Base-by-base conservation (phyloP, 164 flowering plant genomes). In the Echeveria elegans region DNA sequence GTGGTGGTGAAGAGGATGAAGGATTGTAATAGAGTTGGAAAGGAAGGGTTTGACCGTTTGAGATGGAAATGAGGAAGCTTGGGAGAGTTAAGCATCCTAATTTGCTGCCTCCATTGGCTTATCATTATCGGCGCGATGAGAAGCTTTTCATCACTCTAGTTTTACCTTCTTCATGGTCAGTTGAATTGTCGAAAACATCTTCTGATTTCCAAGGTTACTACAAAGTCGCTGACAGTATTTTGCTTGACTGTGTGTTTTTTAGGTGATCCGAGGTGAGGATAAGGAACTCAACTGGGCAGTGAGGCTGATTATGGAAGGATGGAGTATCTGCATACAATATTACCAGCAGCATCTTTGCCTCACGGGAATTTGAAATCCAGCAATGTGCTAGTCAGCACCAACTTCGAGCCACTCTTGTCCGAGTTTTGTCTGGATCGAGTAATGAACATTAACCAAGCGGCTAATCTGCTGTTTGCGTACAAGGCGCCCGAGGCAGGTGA, bases 341-440 rank as follows among this genome's bases (percentile, higher is more conserved):
- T 84, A 12, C 45, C 80, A 26, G 65, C 78, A 32, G 69, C 58
- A 16, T 80, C 77, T 12, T 41, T 93, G 18, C 96, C 94, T 6
- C 98, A 90, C 40, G 98, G 98, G 14, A 86, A 93, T 72, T 89
- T 93, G 64, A 93, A 93, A 69, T 87, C 96, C 2, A 82, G 96
- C 82, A 93, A 90, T 65, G 73, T 93, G n/a, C 78, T 93, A 36
- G 70, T 93, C 24, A 66, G 69, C 30, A 30, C 77, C 9, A 77
- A 81, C 53, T 71, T 77, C 29, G 85, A 84, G 65, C 96, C 98
- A 0, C 65, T 86, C 29, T 79, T 90, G 26, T 62, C 86, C 1
- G 96, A 88, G 31, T 90, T 74, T 47, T 94, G 87, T 2, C 79
- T 77, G 14, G 41, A 63, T 66, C 71, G 78, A 18, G 23, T 90